Evolutionary conservation across 768 basidiomycete genomes (phyloP).

Genomic region (Flagelloscypha sp.): DNA sequence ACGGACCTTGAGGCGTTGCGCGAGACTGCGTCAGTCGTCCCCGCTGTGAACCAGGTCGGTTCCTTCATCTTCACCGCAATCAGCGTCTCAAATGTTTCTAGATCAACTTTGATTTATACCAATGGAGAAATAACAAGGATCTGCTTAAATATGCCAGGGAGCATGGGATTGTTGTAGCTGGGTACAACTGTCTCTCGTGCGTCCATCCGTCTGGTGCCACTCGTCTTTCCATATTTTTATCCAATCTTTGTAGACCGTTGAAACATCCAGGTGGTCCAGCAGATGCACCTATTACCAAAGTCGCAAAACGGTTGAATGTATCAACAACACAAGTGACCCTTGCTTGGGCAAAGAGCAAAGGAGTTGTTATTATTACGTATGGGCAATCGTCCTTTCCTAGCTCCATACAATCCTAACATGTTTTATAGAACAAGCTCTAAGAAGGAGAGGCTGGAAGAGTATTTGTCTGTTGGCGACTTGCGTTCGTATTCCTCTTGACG

Average conservation of each 20-base stretch:
- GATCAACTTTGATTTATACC: conserved; percentile 67
- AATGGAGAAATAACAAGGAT: conserved; percentile 50
- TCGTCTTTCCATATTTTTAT: neutral
- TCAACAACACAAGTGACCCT: conserved; percentile 42
- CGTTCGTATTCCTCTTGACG: conserved; percentile 11
- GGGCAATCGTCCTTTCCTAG: conserved; percentile 5
- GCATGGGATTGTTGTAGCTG: conserved; percentile 53
- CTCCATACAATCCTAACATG: neutral
- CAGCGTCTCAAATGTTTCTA: conserved; percentile 14
- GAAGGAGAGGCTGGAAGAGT: conserved; percentile 36
- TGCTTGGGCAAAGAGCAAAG: conserved; percentile 41
- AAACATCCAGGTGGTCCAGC: conserved; percentile 37
- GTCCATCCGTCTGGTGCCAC: too few relatives aligned
- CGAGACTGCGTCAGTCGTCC: conserved; percentile 17
- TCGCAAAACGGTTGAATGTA: conserved; percentile 31
- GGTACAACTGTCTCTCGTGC: conserved; percentile 56
- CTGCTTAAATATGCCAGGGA: conserved; percentile 46
- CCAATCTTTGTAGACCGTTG: neutral
- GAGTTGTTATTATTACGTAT: conserved; percentile 37
- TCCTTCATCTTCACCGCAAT: neutral
- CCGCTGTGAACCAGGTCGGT: conserved; percentile 22
- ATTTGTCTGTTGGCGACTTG: conserved; percentile 36
- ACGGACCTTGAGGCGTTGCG: conserved; percentile 20
- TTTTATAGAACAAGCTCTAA: conserved; percentile 30
- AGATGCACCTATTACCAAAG: conserved; percentile 31